Evolutionary conservation across 345 rosid species (phyloP).

Genomic region (Balakata baccata): DNA sequence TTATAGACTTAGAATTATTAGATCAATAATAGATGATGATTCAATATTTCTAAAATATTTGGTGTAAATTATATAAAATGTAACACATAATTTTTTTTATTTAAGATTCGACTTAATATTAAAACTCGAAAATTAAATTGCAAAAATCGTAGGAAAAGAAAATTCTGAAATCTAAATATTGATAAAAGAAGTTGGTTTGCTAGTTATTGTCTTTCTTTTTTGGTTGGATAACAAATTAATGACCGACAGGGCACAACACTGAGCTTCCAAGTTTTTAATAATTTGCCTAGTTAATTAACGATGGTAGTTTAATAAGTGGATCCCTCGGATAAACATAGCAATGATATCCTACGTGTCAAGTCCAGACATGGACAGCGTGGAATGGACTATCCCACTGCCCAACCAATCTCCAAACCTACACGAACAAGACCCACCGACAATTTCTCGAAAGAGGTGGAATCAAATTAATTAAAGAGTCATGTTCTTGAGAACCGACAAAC

Average conservation of each 20-base stretch:
- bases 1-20: too few species aligned
- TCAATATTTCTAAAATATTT: too few species aligned
- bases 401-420: background rate
- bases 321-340: background rate
- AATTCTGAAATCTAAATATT: too few species aligned
- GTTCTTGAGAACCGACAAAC: background rate
- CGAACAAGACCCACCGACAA: conserved; percentile 62
- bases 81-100: too few species aligned
- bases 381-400: conserved; percentile 6
- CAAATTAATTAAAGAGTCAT: background rate
- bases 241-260: background rate
- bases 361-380: conserved; percentile 12
- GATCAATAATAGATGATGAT: too few species aligned
- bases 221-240: background rate
- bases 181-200: too few species aligned
- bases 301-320: background rate
- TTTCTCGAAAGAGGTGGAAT: conserved; percentile 18
- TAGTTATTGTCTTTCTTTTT: background rate
- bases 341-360: conserved; percentile 22
- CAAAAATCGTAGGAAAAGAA: too few species aligned
- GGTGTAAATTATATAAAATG: too few species aligned
- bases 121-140: too few species aligned
- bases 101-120: too few species aligned
- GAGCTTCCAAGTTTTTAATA: background rate
- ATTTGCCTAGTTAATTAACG: background rate